These are phyloP conservation scores for Pleurostoma richardsiae DNA, from an alignment of 2,329 filamentous ascomycete genomes.

Conservation along the genomic window DNA sequence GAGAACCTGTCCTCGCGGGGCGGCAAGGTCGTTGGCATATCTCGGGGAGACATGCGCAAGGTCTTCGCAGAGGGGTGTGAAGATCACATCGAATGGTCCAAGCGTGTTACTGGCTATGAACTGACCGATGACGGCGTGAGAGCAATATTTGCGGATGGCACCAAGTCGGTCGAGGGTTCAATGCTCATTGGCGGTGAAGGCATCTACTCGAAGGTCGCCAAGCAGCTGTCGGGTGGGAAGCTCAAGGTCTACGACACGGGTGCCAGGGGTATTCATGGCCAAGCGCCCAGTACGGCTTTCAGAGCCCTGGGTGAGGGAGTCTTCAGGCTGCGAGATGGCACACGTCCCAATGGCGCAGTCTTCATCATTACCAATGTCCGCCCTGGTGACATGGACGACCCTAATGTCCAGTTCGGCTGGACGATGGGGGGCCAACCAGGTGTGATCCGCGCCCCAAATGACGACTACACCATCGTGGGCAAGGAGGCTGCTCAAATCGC, in stretches of 20 bases:
- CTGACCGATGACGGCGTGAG: constrained; percentile 47
- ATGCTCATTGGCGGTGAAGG: constrained; percentile 60
- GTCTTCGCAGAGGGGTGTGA: constrained; percentile 54
- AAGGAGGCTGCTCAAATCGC: constrained; percentile 51
- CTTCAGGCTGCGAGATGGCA: constrained; percentile 46
- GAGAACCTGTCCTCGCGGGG: constrained; percentile 42
- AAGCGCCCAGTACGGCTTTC: constrained; percentile 58
- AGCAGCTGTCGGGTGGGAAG: constrained; percentile 51
- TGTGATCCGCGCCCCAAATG: constrained; percentile 51
- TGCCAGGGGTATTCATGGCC: constrained; percentile 59
- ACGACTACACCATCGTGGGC: constrained; percentile 55
- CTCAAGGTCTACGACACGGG: constrained; percentile 61
- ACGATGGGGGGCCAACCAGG: constrained; percentile 56
- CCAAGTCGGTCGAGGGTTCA: constrained; percentile 50
- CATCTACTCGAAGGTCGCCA: constrained; percentile 54
- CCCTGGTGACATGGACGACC: constrained; percentile 53
- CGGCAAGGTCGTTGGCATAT: constrained; percentile 57
- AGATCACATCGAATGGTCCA: constrained; percentile 47
- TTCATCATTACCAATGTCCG: constrained; percentile 62
- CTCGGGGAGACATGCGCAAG: constrained; percentile 57
- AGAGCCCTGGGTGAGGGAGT: constrained; percentile 59
- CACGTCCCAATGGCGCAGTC: constrained; percentile 37
- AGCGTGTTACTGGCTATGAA: constrained; percentile 54
- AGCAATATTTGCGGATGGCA: constrained; percentile 55
- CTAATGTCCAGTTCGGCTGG: constrained; percentile 55